These are phyloP conservation scores for Fagus sylvatica DNA, from an alignment of 306 rosid genomes.

Conservation along the genomic window DNA sequence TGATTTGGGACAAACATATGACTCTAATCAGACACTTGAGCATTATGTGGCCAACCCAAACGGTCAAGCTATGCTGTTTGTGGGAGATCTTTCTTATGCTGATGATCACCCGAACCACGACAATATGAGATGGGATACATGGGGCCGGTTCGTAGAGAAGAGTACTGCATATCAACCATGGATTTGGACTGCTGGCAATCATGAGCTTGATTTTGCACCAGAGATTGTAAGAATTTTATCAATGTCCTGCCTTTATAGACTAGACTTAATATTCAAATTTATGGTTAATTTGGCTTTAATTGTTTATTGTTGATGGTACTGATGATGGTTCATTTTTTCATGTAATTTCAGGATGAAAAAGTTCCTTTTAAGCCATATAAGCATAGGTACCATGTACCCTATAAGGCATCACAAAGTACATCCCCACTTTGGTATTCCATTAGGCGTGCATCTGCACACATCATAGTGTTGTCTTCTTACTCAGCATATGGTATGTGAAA, in stretches of 20 bases:
- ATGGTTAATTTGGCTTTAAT: no score
- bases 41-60: slow-evolving; percentile 61
- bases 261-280: no score
- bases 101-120: slow-evolving; percentile 69
- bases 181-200: slow-evolving; percentile 68
- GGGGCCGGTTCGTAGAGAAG: slow-evolving; percentile 78
- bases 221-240: slow-evolving; percentile 22
- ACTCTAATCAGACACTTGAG: slow-evolving; percentile 60
- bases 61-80: slow-evolving; percentile 52
- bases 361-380: slow-evolving; percentile 62
- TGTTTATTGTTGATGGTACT: no score
- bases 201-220: slow-evolving; percentile 51
- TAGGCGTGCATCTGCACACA: slow-evolving; percentile 85
- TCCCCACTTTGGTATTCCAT: slow-evolving; percentile 85
- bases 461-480: slow-evolving; percentile 78
- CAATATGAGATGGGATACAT: slow-evolving; percentile 70
- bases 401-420: slow-evolving; percentile 58
- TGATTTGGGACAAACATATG: slow-evolving; percentile 69
- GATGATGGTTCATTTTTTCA: neutral
- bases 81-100: slow-evolving; percentile 74
- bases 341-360: slow-evolving; percentile 60
- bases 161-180: slow-evolving; percentile 78
- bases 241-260: neutral
- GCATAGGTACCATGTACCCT: slow-evolving; percentile 60
- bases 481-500: slow-evolving; percentile 64